These are phyloP conservation scores for Yamadazyma epiphylla DNA, from an alignment of 1,139 yeast genomes.

Conservation along the genomic window DNA sequence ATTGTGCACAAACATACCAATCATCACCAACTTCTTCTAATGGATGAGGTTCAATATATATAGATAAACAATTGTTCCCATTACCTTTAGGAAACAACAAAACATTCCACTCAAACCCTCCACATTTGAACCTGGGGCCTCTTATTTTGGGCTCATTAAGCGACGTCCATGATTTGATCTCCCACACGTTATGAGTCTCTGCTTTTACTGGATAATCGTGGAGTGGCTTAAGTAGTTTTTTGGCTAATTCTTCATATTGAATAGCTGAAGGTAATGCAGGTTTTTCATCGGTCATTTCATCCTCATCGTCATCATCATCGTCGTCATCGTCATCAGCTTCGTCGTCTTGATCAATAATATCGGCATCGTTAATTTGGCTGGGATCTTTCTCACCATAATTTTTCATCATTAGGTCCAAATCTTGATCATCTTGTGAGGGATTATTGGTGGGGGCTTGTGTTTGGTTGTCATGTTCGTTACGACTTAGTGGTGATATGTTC, in stretches of 20 bases:
- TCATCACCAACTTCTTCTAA: constrained; percentile 28
- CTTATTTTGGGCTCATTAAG: constrained; percentile 51
- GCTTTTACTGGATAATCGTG: constrained; percentile 42
- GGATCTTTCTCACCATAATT: neutral
- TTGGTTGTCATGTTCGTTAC: neutral
- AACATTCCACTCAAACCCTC: constrained; percentile 70
- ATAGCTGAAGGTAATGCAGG: constrained; percentile 23
- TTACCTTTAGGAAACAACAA: constrained; percentile 78
- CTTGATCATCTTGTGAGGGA: neutral
- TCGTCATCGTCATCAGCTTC: constrained; percentile 1
- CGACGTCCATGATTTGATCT: constrained; percentile 59
- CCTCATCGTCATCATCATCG: constrained; percentile 1
- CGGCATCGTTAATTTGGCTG: neutral
- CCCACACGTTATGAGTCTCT: constrained; percentile 63
- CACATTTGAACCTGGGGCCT: constrained; percentile 54
- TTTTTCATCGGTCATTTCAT: neutral
- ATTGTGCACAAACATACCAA: constrained; percentile 87
- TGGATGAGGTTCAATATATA: constrained; percentile 64
- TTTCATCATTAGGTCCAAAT: neutral
- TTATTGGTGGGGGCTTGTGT: neutral
- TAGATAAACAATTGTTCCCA: constrained; percentile 46
- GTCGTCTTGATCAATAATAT: neutral
- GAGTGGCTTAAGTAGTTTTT: constrained; percentile 36
- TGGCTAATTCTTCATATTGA: constrained; percentile 26
- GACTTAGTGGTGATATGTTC: neutral